phyloP scores from a whole-genome alignment of 2,329 filamentous ascomycete species.

The Hypoxylon sp. region DNA sequence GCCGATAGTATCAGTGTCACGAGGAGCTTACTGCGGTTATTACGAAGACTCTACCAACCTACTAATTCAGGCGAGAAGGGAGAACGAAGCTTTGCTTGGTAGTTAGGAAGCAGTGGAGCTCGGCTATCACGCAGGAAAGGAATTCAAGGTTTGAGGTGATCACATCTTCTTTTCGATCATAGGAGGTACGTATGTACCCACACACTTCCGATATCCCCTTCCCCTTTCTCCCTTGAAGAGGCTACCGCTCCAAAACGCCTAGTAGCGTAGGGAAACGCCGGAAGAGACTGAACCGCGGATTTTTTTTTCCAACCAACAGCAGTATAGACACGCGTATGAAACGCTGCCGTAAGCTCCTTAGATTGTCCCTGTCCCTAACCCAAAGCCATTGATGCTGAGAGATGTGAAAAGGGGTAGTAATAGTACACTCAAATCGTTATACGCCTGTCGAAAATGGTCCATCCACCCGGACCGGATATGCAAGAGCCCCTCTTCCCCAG shows the following conservation, averaged over 20 bases:
- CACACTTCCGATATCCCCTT: background rate
- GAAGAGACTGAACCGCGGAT: background rate
- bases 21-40: background rate
- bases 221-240: background rate
- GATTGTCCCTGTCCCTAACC: background rate
- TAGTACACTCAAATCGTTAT: conserved; percentile 26
- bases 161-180: conserved; percentile 12
- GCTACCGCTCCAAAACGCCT: conserved; percentile 17
- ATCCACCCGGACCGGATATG: conserved; percentile 19
- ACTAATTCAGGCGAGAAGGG: background rate
- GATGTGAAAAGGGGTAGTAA: background rate
- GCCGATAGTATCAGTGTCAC: background rate
- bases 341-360: background rate
- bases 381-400: conserved; percentile 12
- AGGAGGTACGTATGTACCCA: conserved; percentile 5
- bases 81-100: background rate
- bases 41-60: background rate
- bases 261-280: conserved; percentile 12
- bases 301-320: conserved; percentile 7
- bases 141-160: background rate
- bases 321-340: background rate
- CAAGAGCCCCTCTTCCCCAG: conserved; percentile 20
- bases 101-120: background rate
- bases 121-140: background rate
- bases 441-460: conserved; percentile 3